phyloP scores from a whole-genome alignment of 257 asterid species.

The Paraleonurus japonicus region DNA sequence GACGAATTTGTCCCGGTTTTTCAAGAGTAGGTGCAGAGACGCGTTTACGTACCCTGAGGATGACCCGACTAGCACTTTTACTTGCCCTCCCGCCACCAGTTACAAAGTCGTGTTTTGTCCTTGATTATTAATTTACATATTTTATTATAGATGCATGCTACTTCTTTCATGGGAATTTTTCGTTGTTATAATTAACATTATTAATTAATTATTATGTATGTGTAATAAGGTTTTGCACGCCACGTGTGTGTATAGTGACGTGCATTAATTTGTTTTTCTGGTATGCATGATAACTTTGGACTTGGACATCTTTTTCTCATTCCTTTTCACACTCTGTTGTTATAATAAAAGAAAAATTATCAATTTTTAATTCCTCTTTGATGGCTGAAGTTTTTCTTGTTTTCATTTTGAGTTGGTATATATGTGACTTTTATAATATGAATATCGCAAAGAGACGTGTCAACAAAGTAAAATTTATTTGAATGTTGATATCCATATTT shows the following conservation, averaged over 20 bases:
- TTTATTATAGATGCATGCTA: too few relatives aligned
- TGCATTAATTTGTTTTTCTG: not conserved
- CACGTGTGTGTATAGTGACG: not conserved
- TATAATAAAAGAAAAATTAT: not conserved
- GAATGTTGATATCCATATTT: too few relatives aligned
- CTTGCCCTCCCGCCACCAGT: constrained; percentile 46
- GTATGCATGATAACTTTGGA: not conserved
- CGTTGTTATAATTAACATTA: not conserved
- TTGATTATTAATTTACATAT: not conserved
- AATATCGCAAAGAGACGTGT: too few relatives aligned
- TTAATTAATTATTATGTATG: not conserved
- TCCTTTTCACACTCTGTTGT: not conserved
- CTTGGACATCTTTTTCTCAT: not conserved
- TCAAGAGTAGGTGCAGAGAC: constrained; percentile 57
- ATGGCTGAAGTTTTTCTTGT: not conserved
- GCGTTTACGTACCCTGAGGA: constrained; percentile 60
- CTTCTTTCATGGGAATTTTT: too few relatives aligned
- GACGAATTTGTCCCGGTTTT: constrained; percentile 53
- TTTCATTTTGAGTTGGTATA: too few relatives aligned
- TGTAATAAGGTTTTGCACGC: not conserved
- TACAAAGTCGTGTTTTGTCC: constrained; percentile 60
- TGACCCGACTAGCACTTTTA: constrained; percentile 57
- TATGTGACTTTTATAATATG: too few relatives aligned
- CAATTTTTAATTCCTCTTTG: not conserved
- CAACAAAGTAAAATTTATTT: too few relatives aligned